Evolutionary conservation across 2,329 filamentous ascomycete genomes (phyloP), one percentile per base, ranked within the genome.

Genomic region (Neoascochyta sp.): DNA sequence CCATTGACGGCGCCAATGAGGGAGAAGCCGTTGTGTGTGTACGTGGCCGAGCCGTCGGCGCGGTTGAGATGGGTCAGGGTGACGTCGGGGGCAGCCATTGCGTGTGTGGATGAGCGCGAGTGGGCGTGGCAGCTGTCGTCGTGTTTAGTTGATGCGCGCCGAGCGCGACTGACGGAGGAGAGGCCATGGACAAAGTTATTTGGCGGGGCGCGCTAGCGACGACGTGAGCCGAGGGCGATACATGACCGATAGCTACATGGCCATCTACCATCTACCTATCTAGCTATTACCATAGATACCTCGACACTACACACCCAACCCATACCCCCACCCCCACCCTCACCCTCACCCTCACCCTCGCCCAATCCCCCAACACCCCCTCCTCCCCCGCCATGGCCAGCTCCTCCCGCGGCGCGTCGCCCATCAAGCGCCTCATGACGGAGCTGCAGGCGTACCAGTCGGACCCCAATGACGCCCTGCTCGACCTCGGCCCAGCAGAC

Each of bases 1-100:
- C 90, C 92, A 64, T 95, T 96, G 46, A 94, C 87, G 9, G 86
- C 82, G 33, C 83, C 85, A 31, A 93, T 77, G 43, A 96, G 76
- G 24, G 81, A 82, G 64, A 88, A 94, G 27, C 87, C 85, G 34
- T 78, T 73, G 50, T 81, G 74, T 2, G 83, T 78, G 60, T 86
- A 88, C 7, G 78, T 82, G 8, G 84, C 84, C 26, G 87, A 93
- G 40, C 86, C 86, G 59, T 93, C 86, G 15, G 85, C 76, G 40
- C 81, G 81, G 37, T 78, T 72, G 3, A 93, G 72, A 35, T 66
- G 60, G 20, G 62, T 50, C 26, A 62, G 44, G 26, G 48, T 41
- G 17, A 57, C 54, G 42, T 54, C 43, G 8, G 57, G 53, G 15
- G 51, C 50, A 43, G 51, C 53, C 47, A 53, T 53, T 10, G 20